phyloP scores from a whole-genome alignment of 1,284 basidiomycete species.

The Tilletia walkeri region DNA sequence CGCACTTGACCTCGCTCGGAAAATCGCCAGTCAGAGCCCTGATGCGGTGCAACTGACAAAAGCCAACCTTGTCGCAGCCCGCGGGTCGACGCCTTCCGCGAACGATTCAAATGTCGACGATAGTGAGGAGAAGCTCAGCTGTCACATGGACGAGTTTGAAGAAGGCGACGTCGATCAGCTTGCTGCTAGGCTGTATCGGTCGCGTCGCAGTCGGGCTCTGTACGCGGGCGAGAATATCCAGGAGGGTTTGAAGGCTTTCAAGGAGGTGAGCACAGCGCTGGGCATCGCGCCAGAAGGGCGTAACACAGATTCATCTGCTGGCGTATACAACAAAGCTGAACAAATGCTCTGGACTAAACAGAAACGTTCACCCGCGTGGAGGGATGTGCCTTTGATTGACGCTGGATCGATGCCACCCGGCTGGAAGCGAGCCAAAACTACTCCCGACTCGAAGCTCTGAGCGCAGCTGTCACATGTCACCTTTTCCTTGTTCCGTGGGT shows the following conservation, averaged over 20 bases:
- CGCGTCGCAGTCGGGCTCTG: conserved; percentile 63
- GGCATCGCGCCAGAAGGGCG: neutral
- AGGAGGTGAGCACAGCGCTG: conserved; percentile 56
- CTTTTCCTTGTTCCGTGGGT: no score
- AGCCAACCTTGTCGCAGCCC: conserved; percentile 52
- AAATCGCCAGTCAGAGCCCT: conserved; percentile 70
- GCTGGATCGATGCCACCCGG: neutral
- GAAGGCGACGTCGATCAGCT: conserved; percentile 63
- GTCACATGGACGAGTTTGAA: conserved; percentile 3
- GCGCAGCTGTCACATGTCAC: neutral
- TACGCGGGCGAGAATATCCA: conserved; percentile 72
- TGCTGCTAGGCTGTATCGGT: conserved; percentile 61
- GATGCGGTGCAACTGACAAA: conserved; percentile 78
- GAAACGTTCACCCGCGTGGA: conserved; percentile 5
- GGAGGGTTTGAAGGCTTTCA: conserved; percentile 62
- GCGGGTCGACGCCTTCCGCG: conserved; percentile 24
- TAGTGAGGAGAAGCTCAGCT: neutral
- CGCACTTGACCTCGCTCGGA: conserved; percentile 67
- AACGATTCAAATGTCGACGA: neutral
- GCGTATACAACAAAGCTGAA: no score
- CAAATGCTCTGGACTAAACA: neutral
- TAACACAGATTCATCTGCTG: no score
- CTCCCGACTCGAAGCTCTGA: neutral
- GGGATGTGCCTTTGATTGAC: neutral
- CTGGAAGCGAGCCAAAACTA: neutral